Base-by-base conservation (phyloP, 495 filamentous ascomycete species). In the Pseudevernia furfuracea region DNA sequence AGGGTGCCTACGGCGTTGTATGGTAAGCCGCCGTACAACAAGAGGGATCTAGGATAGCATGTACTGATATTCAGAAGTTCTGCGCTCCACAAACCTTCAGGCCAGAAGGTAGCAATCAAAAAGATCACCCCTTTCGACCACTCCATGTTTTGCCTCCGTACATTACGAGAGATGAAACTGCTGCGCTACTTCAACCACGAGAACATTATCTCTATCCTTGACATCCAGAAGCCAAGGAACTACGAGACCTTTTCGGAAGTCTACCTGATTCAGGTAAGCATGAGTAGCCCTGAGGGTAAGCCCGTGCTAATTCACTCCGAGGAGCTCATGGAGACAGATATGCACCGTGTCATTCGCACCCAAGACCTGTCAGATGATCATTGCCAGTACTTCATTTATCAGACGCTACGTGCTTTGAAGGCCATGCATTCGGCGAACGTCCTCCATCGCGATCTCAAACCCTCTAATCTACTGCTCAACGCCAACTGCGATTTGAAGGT, bases 351-450 rank as follows among this genome's bases (percentile, higher is more conserved):
- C 65, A 99, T 99, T 70, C 92, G 95, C 64, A 99, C 95, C 61
- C 95, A 99, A 79, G 94, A 97, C 61, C 83, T 99, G 36, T 97
- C 95, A 8, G 95, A 99, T 71, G 95, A 97, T 71, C 95, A 99
- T 74, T 99, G 95, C 82, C 95, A 99, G 76, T 99, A 97, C 76
- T 99, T 99, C 80, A 99, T 99, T 77, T 99, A 99, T 81, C 95
- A 99, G 80, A 99, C 95, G 14, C 83, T 99, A 60, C 92, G 95
- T 70, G 95, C 94, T 21, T 80, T 99, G 71, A 99, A 99, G 79
- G 95, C 95, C 52, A 97, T 99, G 89, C 95, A 99, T 79, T 96
- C 91, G 34, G 95, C 95, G 67, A 99, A 99, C 69, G 95, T 99
- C 37, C 86, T 99, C 14, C 95, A 99, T 74, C 88, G 95, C 70